Evolutionary conservation across 169 alveolate genomes (phyloP).

Genomic region (Perkinsus chesapeaki): DNA sequence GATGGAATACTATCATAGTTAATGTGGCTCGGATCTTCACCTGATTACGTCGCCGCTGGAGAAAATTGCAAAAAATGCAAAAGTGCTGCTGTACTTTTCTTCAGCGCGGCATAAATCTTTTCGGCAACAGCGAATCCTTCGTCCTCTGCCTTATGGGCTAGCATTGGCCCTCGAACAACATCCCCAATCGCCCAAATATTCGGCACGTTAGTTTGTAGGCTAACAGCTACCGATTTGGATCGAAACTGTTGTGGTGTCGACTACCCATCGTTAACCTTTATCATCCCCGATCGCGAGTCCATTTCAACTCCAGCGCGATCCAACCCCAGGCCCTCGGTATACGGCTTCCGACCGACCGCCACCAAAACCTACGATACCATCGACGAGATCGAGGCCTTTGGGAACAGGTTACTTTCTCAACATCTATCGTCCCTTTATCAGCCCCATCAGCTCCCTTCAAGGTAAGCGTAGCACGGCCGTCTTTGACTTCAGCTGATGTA

Average conservation of each 20-base stretch:
- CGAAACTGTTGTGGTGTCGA: background rate
- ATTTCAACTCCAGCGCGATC: conserved; percentile 73
- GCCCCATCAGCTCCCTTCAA: conserved; percentile 61
- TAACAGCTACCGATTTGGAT: background rate
- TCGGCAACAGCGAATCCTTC: conserved; percentile 92
- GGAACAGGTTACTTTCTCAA: background rate
- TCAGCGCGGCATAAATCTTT: conserved; percentile 53
- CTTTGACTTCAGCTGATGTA: conserved; percentile 60
- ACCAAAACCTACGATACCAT: conserved; percentile 63
- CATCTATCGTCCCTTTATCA: background rate
- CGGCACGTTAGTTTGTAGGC: conserved; percentile 16
- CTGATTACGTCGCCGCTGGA: background rate
- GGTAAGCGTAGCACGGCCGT: conserved; percentile 52
- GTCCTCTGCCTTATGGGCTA: conserved; percentile 98
- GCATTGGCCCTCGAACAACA: conserved; percentile 92
- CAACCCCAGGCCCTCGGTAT: conserved; percentile 76
- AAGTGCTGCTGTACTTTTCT: background rate
- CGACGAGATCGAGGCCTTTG: background rate
- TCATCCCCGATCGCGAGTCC: conserved; percentile 23
- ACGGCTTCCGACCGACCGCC: conserved; percentile 93
- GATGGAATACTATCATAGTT: conserved; percentile 91
- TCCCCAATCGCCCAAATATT: conserved; percentile 96
- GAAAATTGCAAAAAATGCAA: background rate
- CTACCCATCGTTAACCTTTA: background rate
- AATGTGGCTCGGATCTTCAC: conserved; percentile 47